A percentile compares a stretch with the other conserved stretches of the same genome.
phyloP scores from a whole-genome alignment of 768 basidiomycete genomes.

The Coprinellus aureogranulatus region DNA sequence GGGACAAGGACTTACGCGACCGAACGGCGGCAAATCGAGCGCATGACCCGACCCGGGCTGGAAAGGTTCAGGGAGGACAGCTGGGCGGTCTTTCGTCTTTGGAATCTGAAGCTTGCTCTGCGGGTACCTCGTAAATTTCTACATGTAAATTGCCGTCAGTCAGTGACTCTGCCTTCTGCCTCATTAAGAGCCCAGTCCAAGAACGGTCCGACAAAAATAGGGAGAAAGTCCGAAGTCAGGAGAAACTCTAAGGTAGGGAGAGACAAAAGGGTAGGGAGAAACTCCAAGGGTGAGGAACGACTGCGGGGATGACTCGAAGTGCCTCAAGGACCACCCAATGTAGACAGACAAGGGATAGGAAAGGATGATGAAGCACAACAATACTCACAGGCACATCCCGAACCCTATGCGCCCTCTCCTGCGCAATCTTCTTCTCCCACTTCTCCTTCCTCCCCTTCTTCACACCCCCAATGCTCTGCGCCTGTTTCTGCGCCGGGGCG shows the following conservation, averaged over 20 bases:
- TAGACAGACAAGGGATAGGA: too few species aligned
- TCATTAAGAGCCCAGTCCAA: too few species aligned
- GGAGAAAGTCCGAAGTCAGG: too few species aligned
- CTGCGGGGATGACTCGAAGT: too few species aligned
- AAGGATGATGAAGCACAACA: too few species aligned
- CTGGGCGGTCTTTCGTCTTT: neutral
- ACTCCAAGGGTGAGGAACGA: too few species aligned
- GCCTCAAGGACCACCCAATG: too few species aligned
- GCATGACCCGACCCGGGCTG: neutral
- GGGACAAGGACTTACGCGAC: slow-evolving; percentile 7
- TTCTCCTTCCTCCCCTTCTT: slow-evolving; percentile 6
- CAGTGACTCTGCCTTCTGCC: too few species aligned
- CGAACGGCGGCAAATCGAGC: slow-evolving; percentile 2
- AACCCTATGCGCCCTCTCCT: neutral
- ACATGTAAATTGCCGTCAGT: too few species aligned
- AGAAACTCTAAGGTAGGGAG: too few species aligned
- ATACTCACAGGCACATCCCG: slow-evolving; percentile 1
- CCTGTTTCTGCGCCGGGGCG: neutral
- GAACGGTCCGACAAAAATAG: too few species aligned
- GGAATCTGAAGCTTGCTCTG: slow-evolving; percentile 4
- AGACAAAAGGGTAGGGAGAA: too few species aligned
- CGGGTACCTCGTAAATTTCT: slow-evolving; percentile 12
- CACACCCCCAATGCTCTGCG: slow-evolving; percentile 6
- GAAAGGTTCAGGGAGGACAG: neutral
- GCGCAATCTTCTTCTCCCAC: neutral